Evolutionary conservation across 1,284 basidiomycete species (phyloP), one percentile per base, ranked within the genome.

Genomic region (Singerocomus inundabilis): DNA sequence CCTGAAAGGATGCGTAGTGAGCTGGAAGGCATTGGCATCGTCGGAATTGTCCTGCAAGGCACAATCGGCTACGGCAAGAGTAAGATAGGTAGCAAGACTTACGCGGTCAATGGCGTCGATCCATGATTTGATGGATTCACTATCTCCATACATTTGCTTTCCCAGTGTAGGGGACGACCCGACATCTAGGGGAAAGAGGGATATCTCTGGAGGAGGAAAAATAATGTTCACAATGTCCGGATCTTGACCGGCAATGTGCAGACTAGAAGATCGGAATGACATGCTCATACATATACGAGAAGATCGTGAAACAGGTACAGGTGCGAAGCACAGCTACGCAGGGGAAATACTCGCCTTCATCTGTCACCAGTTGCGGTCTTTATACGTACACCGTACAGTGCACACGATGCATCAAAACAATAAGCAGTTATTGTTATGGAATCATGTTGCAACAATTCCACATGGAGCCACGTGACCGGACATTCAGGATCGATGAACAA

Each of bases 291-390:
- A 59, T 51, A 47, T 30, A 40, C 33, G 45, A 36, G 49, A 15
- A n/a, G 37, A 46, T 35, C 35, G 42, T 42, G 46, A 51, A 50
- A 55, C 45, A 46, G 37, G 38, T 48, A 54, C 57, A 46, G n/a
- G n/a, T n/a, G 64, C 51, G 59, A 40, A 70, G 65, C 61, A 49
- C 61, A 57, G 61, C 59, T 68, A 55, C 55, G 61, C 63, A 41
- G 45, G 54, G 32, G 47, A 37, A 29, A 43, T 33, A 9, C 21
- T 42, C 36, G 32, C 18, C 41, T 24, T 18, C 24, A 24, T 35
- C 41, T 21, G 37, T 50, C 15, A n/a, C n/a, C n/a, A n/a, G 30
- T 45, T 31, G 34, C 45, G 33, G 46, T 39, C 51, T 64, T 58
- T 69, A 66, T 52, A 54, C 32, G 30, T 44, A 34, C 31, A 25